These are phyloP conservation scores for Phylloporus sp. DNA, from an alignment of 768 basidiomycete genomes.

Conservation along the genomic window DNA sequence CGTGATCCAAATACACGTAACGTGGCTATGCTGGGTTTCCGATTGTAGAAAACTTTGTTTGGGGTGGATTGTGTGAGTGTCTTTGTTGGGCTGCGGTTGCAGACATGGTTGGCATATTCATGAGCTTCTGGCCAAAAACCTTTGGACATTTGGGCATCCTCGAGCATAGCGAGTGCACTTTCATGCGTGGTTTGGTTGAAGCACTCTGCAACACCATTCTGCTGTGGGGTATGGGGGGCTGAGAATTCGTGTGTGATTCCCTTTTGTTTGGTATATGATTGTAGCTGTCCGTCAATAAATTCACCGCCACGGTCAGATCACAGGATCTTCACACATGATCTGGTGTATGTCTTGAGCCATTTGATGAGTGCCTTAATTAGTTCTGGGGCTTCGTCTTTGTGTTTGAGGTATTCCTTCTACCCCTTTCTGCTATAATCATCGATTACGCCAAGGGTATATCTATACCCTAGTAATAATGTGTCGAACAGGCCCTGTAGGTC, in stretches of 20 bases:
- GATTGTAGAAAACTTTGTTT: slow-evolving; percentile 17
- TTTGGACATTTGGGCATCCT: slow-evolving; percentile 14
- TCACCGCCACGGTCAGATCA: neutral
- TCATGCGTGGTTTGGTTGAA: slow-evolving; percentile 27
- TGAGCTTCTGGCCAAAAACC: slow-evolving; percentile 21
- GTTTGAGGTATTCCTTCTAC: slow-evolving; percentile 8
- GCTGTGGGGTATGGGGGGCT: neutral
- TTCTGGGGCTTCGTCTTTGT: neutral
- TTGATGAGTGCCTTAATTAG: slow-evolving; percentile 2
- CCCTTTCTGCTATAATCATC: slow-evolving; percentile 10
- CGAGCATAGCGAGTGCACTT: slow-evolving; percentile 22
- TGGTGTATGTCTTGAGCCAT: neutral
- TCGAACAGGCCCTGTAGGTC: no score
- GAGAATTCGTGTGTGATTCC: neutral
- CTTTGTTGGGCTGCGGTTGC: neutral
- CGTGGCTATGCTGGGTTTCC: slow-evolving; percentile 19
- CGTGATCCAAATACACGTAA: slow-evolving; percentile 21
- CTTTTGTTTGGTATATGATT: neutral
- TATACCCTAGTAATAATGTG: slow-evolving; percentile 2
- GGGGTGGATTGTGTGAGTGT: slow-evolving; percentile 12
- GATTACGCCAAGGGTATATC: slow-evolving; percentile 2
- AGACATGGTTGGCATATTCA: slow-evolving; percentile 3
- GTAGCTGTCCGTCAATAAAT: neutral
- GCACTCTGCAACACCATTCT: neutral
- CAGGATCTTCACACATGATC: neutral